Base-by-base conservation (phyloP, 2,329 filamentous ascomycete species). In the Arthrinium phaeospermum region DNA sequence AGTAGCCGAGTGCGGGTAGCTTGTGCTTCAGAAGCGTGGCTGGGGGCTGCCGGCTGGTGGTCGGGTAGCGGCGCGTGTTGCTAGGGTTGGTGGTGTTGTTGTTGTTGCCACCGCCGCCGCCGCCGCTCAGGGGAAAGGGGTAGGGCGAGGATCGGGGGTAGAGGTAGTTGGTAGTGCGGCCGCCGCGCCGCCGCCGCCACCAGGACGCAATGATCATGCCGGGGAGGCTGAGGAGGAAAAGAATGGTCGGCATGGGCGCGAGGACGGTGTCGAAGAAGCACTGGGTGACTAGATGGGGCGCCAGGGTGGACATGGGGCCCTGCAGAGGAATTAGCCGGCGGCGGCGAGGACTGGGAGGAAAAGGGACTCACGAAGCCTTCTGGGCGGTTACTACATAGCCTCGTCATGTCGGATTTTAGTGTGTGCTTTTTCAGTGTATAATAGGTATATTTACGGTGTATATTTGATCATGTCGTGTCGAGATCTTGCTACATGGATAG, bases 251-350 rank as follows among this genome's bases (percentile, higher is more conserved):
- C 30, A 78, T 71, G 7, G 78, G 78, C 7, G 73, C 74, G 13
- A 79, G 71, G 41, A 78, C 61, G 16, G 71, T 69, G 72, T 79
- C 78, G 72, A 79, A 79, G 71, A 78, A 78, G 74, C 78, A 79
- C 53, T 76, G 77, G 19, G 78, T 78, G 14, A 77, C 77, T 12
- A 79, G 73, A 27, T 75, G 74, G 22, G 67, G 37, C 12, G 51
- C 41, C 10, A 73, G 44, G 10, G 30, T 49, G 12, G 72, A 73
- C 44, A 71, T 70, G 3, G 72, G 72, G 67, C 72, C 72, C 72
- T 73, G 30, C 3, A 41, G 14, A 44, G 14, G 14, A 16, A 10
- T 34, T 34, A 30, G 37, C 4, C 24, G 34, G 22, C n/a, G 6
- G 37, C 24, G 46, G 30, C 2, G n/a, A 44, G 8, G 12, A 7